Conservation (phyloP, 371 early-diverging fungal genomes). For the Mortierella sp. region DNA sequence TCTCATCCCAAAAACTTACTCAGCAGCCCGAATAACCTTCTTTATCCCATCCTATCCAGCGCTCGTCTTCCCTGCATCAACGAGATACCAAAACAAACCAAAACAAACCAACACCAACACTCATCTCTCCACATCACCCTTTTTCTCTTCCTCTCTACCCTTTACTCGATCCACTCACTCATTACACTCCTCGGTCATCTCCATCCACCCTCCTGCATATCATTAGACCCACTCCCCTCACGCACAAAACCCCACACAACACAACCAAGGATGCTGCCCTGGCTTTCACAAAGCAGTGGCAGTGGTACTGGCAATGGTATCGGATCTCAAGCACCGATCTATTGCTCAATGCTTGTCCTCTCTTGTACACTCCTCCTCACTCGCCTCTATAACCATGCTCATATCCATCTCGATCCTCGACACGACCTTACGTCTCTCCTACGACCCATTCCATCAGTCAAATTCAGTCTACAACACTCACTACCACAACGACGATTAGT, state of each 20-base stretch:
- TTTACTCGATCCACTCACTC: background rate
- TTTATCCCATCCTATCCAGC: background rate
- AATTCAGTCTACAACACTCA: background rate
- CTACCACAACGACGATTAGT: background rate
- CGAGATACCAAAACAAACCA: background rate
- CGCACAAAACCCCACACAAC: background rate
- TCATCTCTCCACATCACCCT: background rate
- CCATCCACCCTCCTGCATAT: background rate
- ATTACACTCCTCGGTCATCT: background rate
- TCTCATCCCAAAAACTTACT: background rate
- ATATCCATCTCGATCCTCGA: background rate
- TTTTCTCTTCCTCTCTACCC: background rate
- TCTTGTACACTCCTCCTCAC: background rate
- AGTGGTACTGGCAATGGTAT: background rate
- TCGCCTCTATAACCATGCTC: background rate
- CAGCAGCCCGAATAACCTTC: background rate
- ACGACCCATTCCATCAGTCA: background rate
- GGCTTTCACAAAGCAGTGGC: background rate
- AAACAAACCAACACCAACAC: background rate
- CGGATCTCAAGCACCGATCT: background rate
- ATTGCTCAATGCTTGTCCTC: background rate
- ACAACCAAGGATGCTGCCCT: background rate
- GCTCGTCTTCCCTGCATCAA: background rate
- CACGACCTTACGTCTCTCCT: background rate
- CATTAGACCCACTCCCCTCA: background rate